phyloP scores from a whole-genome alignment of 305 asterid genomes.

The Solanum hybrid region DNA sequence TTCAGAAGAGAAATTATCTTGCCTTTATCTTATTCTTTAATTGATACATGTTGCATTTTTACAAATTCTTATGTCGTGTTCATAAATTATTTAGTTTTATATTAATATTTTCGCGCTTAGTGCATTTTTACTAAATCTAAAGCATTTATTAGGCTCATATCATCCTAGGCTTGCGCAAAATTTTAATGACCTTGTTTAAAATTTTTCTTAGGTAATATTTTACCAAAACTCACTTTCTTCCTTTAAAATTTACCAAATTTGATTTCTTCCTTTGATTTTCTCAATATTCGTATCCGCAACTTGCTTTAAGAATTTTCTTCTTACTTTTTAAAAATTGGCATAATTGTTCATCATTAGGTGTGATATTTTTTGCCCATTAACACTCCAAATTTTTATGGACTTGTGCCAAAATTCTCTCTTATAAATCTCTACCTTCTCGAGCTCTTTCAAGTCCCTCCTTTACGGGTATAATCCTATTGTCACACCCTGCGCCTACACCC shows the following conservation, averaged over 20 bases:
- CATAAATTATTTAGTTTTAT: no score
- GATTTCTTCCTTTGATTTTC: neutral
- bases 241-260: neutral
- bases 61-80: neutral
- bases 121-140: neutral
- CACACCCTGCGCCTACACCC: no score
- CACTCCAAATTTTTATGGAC: neutral
- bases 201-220: neutral
- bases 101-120: no score
- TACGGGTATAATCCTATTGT: neutral
- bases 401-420: neutral
- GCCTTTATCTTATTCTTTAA: no score
- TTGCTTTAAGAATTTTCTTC: neutral
- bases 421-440: neutral
- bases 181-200: neutral
- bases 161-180: neutral
- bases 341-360: neutral
- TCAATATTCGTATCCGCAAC: neutral
- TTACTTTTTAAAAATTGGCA: no score
- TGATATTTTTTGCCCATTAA: neutral
- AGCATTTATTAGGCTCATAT: neutral
- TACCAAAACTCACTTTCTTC: neutral
- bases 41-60: neutral
- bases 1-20: neutral
- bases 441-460: neutral